Conservation (phyloP, 192 early-diverging fungal species). For the Coemansia sp. region DNA sequence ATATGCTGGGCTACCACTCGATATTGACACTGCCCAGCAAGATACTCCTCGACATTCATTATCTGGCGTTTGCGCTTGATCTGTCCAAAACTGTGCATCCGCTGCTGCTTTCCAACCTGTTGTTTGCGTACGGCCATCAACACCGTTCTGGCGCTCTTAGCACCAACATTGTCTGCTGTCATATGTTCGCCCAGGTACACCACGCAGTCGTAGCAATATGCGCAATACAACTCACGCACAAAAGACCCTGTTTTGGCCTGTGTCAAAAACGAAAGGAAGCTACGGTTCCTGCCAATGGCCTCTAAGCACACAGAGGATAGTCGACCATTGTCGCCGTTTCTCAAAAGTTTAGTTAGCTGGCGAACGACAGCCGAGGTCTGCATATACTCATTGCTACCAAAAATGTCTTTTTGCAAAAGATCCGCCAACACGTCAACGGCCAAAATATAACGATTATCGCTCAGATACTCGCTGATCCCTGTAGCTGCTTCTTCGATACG, state of each 20-base stretch:
- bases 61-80: background rate
- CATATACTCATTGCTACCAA: too few species aligned
- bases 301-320: too few species aligned
- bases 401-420: too few species aligned
- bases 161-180: background rate
- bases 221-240: slow-evolving; percentile 1
- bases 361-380: too few species aligned
- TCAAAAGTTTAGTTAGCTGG: too few species aligned
- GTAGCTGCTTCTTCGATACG: too few species aligned
- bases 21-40: background rate
- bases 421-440: too few species aligned
- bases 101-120: background rate
- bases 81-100: background rate
- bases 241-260: background rate
- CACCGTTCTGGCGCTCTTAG: slow-evolving; percentile 5
- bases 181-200: background rate
- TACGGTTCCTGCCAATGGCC: too few species aligned
- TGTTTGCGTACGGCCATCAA: slow-evolving; percentile 22
- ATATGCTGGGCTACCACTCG: slow-evolving; percentile 11
- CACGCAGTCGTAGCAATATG: slow-evolving; percentile 6
- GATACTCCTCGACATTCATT: background rate
- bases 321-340: too few species aligned
- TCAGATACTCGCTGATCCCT: too few species aligned
- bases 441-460: too few species aligned
- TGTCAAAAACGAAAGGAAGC: background rate